phyloP scores from a whole-genome alignment of 2,329 filamentous ascomycete genomes.

The Fusarium pininemorale region DNA sequence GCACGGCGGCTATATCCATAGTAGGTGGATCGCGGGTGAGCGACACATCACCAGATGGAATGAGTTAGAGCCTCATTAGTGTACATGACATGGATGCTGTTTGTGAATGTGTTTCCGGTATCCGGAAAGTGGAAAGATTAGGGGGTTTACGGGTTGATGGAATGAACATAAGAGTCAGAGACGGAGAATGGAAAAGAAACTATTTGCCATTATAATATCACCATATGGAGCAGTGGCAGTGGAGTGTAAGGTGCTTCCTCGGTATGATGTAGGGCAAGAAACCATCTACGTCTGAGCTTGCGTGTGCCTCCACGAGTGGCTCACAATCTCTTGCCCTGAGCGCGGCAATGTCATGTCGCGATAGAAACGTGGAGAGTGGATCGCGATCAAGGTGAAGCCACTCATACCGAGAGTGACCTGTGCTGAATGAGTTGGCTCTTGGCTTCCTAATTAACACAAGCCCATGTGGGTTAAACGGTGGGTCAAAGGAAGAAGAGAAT shows the following conservation, averaged over 20 bases:
- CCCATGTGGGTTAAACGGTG: conserved; percentile 15
- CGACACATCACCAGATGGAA: conserved; percentile 24
- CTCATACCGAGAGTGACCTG: conserved; percentile 16
- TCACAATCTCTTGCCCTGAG: not conserved
- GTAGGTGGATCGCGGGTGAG: conserved; percentile 38
- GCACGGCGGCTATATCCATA: conserved; percentile 36
- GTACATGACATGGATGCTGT: conserved; percentile 2
- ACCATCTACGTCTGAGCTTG: conserved; percentile 7
- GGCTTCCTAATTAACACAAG: conserved; percentile 35
- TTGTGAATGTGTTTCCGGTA: conserved; percentile 3
- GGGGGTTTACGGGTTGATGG: not conserved
- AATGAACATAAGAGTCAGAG: not conserved
- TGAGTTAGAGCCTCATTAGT: conserved; percentile 15
- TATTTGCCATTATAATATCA: conserved; percentile 9
- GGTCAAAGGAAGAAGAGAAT: conserved; percentile 15
- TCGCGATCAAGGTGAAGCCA: conserved; percentile 26
- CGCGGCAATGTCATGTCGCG: conserved; percentile 15
- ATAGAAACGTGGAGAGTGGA: conserved; percentile 25
- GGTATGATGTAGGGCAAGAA: conserved; percentile 15
- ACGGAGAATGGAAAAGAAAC: conserved; percentile 13
- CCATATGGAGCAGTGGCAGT: conserved; percentile 22
- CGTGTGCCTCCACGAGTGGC: conserved; percentile 12
- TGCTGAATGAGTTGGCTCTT: conserved; percentile 24
- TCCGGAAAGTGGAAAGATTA: conserved; percentile 12
- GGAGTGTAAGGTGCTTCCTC: conserved; percentile 33